Evolutionary conservation across 352 stramenopile species (phyloP).

Genomic region (Pythium monospermum): DNA sequence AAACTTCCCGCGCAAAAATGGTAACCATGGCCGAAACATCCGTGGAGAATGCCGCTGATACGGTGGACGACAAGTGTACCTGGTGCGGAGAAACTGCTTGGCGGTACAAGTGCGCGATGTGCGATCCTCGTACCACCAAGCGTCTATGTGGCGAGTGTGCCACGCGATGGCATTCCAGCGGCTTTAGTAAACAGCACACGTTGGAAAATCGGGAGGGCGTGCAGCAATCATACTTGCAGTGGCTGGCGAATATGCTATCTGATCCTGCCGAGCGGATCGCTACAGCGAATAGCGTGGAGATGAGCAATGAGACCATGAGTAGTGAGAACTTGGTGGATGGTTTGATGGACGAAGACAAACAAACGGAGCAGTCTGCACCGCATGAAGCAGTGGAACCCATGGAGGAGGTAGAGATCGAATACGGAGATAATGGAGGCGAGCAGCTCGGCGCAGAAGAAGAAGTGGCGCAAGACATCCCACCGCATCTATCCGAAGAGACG

Average conservation of each 20-base stretch:
- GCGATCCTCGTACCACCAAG: conserved; percentile 29
- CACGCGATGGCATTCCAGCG: conserved; percentile 35
- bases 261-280: background rate
- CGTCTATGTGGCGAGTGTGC: conserved; percentile 25
- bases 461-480: conserved; percentile 15
- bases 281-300: background rate
- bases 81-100: conserved; percentile 37
- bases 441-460: conserved; percentile 3
- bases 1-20: conserved; percentile 4
- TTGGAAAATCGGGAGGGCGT: conserved; percentile 22
- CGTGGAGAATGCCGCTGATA: background rate
- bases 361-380: too few relatives aligned
- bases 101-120: conserved; percentile 28
- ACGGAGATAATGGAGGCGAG: background rate
- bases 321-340: too few relatives aligned
- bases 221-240: conserved; percentile 16
- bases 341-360: too few relatives aligned
- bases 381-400: too few relatives aligned
- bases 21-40: background rate
- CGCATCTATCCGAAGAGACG: conserved; percentile 12
- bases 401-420: conserved; percentile 3
- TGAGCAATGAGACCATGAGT: too few relatives aligned
- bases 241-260: conserved; percentile 9
- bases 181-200: conserved; percentile 26
- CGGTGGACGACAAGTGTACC: conserved; percentile 14